These are phyloP conservation scores for Pseudozyma pruni DNA, from an alignment of 1,284 basidiomycete species.

Conservation along the genomic window DNA sequence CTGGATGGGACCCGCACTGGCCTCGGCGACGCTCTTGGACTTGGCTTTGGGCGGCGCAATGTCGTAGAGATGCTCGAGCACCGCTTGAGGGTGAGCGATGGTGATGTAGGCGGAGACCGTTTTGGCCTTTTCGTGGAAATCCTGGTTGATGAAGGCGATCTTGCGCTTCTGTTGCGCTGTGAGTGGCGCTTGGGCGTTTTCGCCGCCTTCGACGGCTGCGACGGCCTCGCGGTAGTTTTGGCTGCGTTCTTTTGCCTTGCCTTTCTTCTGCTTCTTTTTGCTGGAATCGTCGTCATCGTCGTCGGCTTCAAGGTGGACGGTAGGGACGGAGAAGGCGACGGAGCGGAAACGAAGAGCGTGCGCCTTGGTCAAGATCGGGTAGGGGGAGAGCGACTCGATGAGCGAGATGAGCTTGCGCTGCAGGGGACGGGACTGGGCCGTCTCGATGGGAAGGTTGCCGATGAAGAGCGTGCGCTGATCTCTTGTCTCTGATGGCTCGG, in stretches of 20 bases:
- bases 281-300: constrained; percentile 49
- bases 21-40: constrained; percentile 18
- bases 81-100: constrained; percentile 49
- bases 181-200: constrained; percentile 72
- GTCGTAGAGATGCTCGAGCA: constrained; percentile 34
- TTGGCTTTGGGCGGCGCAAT: constrained; percentile 31
- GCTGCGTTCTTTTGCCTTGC: constrained; percentile 70
- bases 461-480: constrained; percentile 89
- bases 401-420: constrained; percentile 68
- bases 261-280: constrained; percentile 64
- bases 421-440: constrained; percentile 73
- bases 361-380: constrained; percentile 50
- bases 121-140: constrained; percentile 69
- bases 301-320: constrained; percentile 49
- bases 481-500: constrained; percentile 67
- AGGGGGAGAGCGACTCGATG: constrained; percentile 62
- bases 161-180: constrained; percentile 89
- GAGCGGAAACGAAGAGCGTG: constrained; percentile 67
- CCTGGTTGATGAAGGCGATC: constrained; percentile 91
- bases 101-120: constrained; percentile 65
- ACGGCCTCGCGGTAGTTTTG: constrained; percentile 76
- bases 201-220: constrained; percentile 63
- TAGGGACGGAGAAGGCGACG: constrained; percentile 66
- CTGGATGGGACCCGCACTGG: constrained; percentile 6
- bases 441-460: constrained; percentile 85